Percentiles rank a stretch among this genome's conserved stretches.
These are phyloP conservation scores for Maudiozyma bulderi DNA, from an alignment of 805 yeast genomes.

Conservation along the genomic window DNA sequence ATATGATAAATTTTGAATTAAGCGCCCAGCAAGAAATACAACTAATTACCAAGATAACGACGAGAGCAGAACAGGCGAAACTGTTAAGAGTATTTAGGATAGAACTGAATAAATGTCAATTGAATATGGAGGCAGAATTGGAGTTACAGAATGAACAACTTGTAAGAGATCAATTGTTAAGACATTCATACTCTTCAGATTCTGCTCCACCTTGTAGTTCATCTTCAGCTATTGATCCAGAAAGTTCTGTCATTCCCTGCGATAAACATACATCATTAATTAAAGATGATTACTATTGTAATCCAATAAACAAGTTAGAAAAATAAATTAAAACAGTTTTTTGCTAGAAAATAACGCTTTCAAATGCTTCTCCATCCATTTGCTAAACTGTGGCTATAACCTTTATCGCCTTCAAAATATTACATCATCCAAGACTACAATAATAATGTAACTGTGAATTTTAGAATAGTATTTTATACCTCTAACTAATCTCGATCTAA, in stretches of 20 bases:
- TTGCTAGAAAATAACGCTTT: too few relatives aligned
- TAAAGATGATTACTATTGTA: not conserved
- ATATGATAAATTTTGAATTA: not conserved
- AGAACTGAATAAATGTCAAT: not conserved
- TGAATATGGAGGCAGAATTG: not conserved
- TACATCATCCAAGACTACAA: too few relatives aligned
- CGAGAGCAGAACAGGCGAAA: not conserved
- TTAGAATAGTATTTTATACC: too few relatives aligned
- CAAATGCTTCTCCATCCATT: too few relatives aligned
- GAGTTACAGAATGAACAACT: not conserved
- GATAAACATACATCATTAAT: not conserved
- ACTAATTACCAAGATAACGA: not conserved
- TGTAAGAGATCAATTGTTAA: not conserved
- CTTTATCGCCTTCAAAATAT: too few relatives aligned
- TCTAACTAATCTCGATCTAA: too few relatives aligned
- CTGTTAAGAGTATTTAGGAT: not conserved
- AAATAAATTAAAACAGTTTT: not conserved
- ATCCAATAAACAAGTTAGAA: not conserved
- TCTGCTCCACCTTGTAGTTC: slow-evolving; percentile 1
- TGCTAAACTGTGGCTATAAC: too few relatives aligned
- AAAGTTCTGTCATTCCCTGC: not conserved
- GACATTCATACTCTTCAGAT: not conserved
- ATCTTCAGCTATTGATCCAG: not conserved
- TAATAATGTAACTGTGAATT: too few relatives aligned
- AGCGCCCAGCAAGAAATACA: not conserved